Conservation (phyloP, 148 eudicot species). For the Pouteria glomerata region DNA sequence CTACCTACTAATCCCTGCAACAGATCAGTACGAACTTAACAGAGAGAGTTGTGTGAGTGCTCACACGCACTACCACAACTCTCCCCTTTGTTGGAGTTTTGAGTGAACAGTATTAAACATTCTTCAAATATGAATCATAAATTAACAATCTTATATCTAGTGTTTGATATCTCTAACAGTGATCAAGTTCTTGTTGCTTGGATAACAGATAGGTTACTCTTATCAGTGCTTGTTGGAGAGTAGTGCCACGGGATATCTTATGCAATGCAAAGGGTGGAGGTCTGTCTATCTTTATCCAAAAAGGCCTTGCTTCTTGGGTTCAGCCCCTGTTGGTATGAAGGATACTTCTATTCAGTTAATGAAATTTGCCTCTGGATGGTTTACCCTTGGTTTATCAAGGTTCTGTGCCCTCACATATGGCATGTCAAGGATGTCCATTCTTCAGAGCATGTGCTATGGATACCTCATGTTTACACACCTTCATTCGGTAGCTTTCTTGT, state of each 20-base stretch:
- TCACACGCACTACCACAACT: no score
- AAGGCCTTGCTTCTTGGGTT: slow-evolving; percentile 14
- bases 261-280: slow-evolving; percentile 11
- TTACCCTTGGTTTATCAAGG: slow-evolving; percentile 10
- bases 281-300: slow-evolving; percentile 14
- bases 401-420: slow-evolving; percentile 10
- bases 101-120: no score
- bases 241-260: slow-evolving; percentile 7
- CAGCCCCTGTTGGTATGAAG: slow-evolving; percentile 5
- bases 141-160: no score
- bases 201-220: slow-evolving; percentile 10
- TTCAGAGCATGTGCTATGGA: slow-evolving; percentile 14
- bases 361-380: slow-evolving; percentile 7
- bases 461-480: background rate
- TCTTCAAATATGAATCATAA: no score
- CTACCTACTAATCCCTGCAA: no score
- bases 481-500: background rate
- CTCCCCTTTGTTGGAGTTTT: no score
- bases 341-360: background rate
- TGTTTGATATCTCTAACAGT: no score
- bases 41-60: no score
- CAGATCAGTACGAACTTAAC: no score
- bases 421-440: slow-evolving; percentile 3
- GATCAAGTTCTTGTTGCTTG: no score
- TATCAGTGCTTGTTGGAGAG: slow-evolving; percentile 13